Evolutionary conservation across 2,329 filamentous ascomycete species (phyloP).

Genomic region (Neofusicoccum cordaticola): DNA sequence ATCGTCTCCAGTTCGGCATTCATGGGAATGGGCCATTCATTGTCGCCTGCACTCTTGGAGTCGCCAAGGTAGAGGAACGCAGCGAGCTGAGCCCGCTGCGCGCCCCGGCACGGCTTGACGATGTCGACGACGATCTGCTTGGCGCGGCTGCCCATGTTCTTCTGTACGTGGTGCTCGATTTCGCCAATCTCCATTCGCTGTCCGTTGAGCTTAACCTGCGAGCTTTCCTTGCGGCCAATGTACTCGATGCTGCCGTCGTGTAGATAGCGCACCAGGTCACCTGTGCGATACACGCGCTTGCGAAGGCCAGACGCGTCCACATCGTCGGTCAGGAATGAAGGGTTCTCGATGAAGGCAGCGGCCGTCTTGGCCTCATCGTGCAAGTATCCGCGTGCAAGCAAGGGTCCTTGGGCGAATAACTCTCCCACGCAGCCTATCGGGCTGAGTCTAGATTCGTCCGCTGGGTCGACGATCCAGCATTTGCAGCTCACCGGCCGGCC

Average conservation of each 20-base stretch:
- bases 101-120: neutral
- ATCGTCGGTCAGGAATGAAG: constrained; percentile 21
- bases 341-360: constrained; percentile 33
- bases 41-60: neutral
- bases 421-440: constrained; percentile 46
- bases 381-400: constrained; percentile 37
- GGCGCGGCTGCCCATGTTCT: too few relatives aligned
- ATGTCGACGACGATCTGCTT: too few relatives aligned
- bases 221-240: constrained; percentile 32
- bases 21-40: constrained; percentile 1
- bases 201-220: neutral
- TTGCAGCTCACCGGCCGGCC: neutral
- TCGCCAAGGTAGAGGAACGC: neutral
- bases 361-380: constrained; percentile 19
- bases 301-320: constrained; percentile 20
- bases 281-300: constrained; percentile 19
- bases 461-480: constrained; percentile 35
- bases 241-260: constrained; percentile 34
- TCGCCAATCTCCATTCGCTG: neutral
- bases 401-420: constrained; percentile 59
- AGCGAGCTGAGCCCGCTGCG: neutral
- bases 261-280: constrained; percentile 23
- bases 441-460: constrained; percentile 31
- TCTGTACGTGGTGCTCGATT: constrained; percentile 32
- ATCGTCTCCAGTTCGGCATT: neutral